Percentiles rank a stretch among this genome's conserved stretches.
Conservation (phyloP, 495 filamentous ascomycete genomes). For the Penicillium samsonianum region DNA sequence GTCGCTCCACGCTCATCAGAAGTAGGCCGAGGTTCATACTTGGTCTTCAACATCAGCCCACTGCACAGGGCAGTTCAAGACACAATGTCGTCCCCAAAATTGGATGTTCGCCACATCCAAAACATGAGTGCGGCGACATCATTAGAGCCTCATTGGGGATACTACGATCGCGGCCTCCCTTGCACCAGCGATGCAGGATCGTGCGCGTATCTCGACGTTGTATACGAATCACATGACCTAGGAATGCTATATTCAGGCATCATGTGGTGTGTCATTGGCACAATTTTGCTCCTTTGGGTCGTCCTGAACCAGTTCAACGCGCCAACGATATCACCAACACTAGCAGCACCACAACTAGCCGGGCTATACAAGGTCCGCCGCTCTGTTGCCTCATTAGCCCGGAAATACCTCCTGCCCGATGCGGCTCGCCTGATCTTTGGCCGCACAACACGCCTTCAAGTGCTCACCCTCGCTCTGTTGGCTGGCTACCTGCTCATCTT, state of each 20-base stretch:
- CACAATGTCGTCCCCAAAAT: conserved; percentile 15
- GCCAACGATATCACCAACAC: conserved; percentile 7
- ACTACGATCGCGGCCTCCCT: conserved; percentile 55
- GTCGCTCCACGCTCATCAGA: neutral
- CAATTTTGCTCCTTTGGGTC: conserved; percentile 52
- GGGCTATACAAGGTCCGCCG: conserved; percentile 16
- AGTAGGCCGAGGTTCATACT: neutral
- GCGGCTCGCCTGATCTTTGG: conserved; percentile 36
- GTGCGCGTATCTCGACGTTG: conserved; percentile 63
- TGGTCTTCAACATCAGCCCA: neutral
- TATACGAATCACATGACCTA: conserved; percentile 59
- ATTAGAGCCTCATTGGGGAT: conserved; percentile 62
- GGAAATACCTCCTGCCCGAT: conserved; percentile 43
- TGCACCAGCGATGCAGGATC: conserved; percentile 60
- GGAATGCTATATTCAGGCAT: conserved; percentile 63
- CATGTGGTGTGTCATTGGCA: conserved; percentile 58
- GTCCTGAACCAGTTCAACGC: conserved; percentile 13
- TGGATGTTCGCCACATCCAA: conserved; percentile 39
- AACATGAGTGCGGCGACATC: conserved; percentile 36
- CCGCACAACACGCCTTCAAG: conserved; percentile 43
- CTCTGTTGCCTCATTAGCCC: conserved; percentile 19
- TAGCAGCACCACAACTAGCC: neutral
- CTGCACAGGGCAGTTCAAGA: neutral
- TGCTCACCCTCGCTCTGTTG: conserved; percentile 53
- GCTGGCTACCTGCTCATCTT: conserved; percentile 59